phyloP scores from a whole-genome alignment of 148 eudicot species.

The Suaeda aralocaspica region DNA sequence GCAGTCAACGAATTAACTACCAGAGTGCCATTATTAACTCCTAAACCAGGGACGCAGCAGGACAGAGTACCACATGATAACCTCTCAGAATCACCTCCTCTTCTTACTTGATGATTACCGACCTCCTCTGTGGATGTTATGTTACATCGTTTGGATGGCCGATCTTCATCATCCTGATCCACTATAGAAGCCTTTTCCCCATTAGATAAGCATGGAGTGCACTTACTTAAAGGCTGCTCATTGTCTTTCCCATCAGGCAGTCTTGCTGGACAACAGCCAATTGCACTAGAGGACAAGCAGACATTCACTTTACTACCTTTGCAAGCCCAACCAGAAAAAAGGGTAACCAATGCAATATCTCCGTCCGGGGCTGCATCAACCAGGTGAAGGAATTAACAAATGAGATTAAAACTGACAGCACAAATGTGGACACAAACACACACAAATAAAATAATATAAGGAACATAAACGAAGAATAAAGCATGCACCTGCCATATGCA shows the following conservation, averaged over 20 bases:
- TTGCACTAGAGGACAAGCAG: constrained; percentile 63
- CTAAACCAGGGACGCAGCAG: constrained; percentile 88
- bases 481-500: constrained; percentile 85
- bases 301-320: constrained; percentile 60
- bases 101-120: constrained; percentile 28
- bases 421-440: background rate
- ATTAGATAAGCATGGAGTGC: constrained; percentile 29
- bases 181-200: constrained; percentile 24
- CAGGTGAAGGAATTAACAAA: constrained; percentile 10
- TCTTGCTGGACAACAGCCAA: constrained; percentile 65
- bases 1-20: constrained; percentile 49
- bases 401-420: constrained; percentile 14
- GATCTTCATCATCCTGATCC: constrained; percentile 27
- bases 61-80: constrained; percentile 52
- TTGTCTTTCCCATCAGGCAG: constrained; percentile 33
- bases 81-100: constrained; percentile 31
- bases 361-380: constrained; percentile 72
- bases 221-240: constrained; percentile 33
- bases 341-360: constrained; percentile 77
- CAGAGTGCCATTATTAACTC: constrained; percentile 59
- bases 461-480: background rate
- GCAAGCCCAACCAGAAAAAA: constrained; percentile 98
- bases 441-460: background rate
- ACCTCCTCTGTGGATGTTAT: constrained; percentile 26
- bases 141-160: constrained; percentile 45